These are phyloP conservation scores for Calonectria leucothoes DNA, from an alignment of 2,329 filamentous ascomycete species.

Conservation along the genomic window DNA sequence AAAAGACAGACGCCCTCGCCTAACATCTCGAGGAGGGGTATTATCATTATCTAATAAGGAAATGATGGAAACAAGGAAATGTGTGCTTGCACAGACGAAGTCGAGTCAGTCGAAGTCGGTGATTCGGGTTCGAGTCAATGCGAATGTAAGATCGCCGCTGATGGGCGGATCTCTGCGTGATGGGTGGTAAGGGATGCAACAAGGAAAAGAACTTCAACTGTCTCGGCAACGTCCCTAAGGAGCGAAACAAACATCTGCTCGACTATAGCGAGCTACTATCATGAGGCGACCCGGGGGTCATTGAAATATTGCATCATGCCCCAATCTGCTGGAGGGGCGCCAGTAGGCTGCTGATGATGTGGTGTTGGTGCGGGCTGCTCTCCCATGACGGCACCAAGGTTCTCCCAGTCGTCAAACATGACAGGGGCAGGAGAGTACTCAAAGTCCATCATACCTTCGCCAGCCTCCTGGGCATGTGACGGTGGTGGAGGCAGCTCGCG, in stretches of 20 bases:
- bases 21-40: slow-evolving; percentile 44
- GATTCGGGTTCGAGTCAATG: slow-evolving; percentile 32
- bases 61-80: slow-evolving; percentile 23
- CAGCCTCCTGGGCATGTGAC: slow-evolving; percentile 35
- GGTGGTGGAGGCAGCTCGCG: slow-evolving; percentile 50
- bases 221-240: slow-evolving; percentile 31
- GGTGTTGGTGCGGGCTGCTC: slow-evolving; percentile 42
- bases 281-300: slow-evolving; percentile 47
- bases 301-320: slow-evolving; percentile 50
- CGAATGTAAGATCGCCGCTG: slow-evolving; percentile 26
- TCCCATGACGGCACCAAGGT: slow-evolving; percentile 47
- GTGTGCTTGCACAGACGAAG: slow-evolving; percentile 32
- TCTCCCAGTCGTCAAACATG: slow-evolving; percentile 57
- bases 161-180: not conserved
- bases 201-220: slow-evolving; percentile 25
- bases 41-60: slow-evolving; percentile 49
- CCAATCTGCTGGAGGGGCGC: slow-evolving; percentile 39
- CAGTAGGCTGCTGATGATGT: slow-evolving; percentile 39
- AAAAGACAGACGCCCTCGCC: slow-evolving; percentile 41
- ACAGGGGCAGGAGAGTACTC: slow-evolving; percentile 54
- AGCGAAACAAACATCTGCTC: slow-evolving; percentile 28
- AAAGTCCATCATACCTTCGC: slow-evolving; percentile 55
- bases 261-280: slow-evolving; percentile 21
- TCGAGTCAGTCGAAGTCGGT: slow-evolving; percentile 20
- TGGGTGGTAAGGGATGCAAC: not conserved